A percentile compares a stretch with the other conserved stretches of the same genome.
Conservation (phyloP, 2,329 filamentous ascomycete species). For the Chrysoporthe deuterocubensis region DNA sequence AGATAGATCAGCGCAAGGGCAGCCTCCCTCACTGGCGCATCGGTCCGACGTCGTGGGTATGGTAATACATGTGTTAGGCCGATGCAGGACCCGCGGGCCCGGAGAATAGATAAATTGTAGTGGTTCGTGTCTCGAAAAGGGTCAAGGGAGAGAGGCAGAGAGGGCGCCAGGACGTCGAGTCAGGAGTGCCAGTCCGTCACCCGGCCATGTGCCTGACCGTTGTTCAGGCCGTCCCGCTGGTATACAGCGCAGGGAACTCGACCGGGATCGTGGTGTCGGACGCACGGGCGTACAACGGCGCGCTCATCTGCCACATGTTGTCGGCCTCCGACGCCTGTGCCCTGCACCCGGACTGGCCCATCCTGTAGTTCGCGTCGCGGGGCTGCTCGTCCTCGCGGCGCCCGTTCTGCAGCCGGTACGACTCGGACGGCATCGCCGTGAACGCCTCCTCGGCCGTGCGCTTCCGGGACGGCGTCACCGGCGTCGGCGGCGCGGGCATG, state of each 20-base stretch:
- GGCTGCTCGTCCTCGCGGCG: conserved; percentile 24
- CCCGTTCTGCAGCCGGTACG: conserved; percentile 23
- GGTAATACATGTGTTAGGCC: not conserved
- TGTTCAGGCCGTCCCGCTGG: not conserved
- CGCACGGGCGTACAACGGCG: conserved; percentile 18
- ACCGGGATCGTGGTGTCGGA: conserved; percentile 9
- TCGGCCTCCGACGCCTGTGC: not conserved
- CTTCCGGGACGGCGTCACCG: conserved; percentile 19
- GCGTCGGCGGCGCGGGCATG: conserved; percentile 1
- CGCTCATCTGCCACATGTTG: conserved; percentile 19
- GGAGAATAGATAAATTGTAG: not conserved
- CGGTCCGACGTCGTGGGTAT: not conserved
- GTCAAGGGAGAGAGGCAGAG: no score
- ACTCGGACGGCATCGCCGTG: conserved; percentile 14
- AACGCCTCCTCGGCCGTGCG: conserved; percentile 24
- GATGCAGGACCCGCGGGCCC: not conserved
- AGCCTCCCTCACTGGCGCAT: not conserved
- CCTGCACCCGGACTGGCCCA: not conserved
- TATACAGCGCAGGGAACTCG: conserved; percentile 12
- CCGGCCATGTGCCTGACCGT: not conserved
- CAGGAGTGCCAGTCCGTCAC: not conserved
- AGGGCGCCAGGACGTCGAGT: no score
- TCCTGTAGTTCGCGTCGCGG: conserved; percentile 16
- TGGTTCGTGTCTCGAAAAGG: not conserved
- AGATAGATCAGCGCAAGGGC: not conserved